Evolutionary conservation across 2,329 filamentous ascomycete species (phyloP), one percentile per base, ranked within the genome.

Genomic region (Pezicula neosporulosa): DNA sequence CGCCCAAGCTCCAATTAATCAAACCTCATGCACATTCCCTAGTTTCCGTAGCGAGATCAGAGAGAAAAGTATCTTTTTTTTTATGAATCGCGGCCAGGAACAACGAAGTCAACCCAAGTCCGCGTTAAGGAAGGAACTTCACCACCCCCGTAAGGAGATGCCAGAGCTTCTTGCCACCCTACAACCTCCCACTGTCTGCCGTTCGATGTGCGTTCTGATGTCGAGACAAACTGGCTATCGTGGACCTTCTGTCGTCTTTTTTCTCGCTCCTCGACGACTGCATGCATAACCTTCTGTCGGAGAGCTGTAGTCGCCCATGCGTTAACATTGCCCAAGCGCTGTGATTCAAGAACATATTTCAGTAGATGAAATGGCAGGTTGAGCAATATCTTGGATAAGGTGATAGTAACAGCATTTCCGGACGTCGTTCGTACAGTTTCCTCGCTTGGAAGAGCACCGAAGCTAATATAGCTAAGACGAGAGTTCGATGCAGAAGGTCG

Each of bases 301-400:
- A 74, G 66, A 51, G 76, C 70, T 16, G 59, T 52, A 37, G 70
- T 77, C 24, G 75, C 72, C 74, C 77, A 81, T 19, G 72, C 77
- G n/a, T 72, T 71, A 28, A 72, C 68, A 42, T 72, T 72, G 39
- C 78, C 80, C 8, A 84, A 74, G 24, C 74, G 74, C 12, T 73
- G 75, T 47, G 82, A 82, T 59, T 87, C 85, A 33, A 91, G 73
- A 2, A 89, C 69, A 53, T 77, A 76, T 66, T 87, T 85, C 21
- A 92, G 72, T 27, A 85, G 72, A 13, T 78, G 72, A 58, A 87
- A 88, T 0, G 88, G 88, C 6, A 91, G 70, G 38, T 88, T 89
- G 48, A 90, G 70, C 2, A 92, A 72, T 19, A 89, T 72, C 27
- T 80, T 83, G 0, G 88, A 90, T 5, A 91, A 70, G 0, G 78